Evolutionary conservation across 192 early-diverging fungal species (phyloP), one percentile per base, ranked within the genome.

Genomic region (Backusella luteola): DNA sequence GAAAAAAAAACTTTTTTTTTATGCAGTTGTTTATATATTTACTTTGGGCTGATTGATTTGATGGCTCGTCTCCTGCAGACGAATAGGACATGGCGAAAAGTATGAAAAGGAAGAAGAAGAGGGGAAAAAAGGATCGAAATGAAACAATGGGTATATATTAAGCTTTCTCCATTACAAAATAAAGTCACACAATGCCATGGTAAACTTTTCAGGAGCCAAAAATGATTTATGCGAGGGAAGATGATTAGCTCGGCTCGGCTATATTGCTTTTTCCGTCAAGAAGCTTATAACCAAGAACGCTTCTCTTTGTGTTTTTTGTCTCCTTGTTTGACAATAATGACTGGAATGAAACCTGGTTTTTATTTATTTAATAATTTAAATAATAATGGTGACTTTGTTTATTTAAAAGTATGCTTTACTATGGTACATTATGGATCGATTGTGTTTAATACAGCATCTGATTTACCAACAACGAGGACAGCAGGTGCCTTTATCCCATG

Each of bases 391-490:
- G 8, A 4, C 56, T 14, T 29, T 63, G 29, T 32, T 21, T 63
- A 63, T 32, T 21, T 59, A 29, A 15, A 49, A 49, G 15, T 49
- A 19, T 49, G 46, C 12, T 59, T 9, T 59, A 12, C 29, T 63
- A 63, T 63, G 23, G 21, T 29, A 9, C 56, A 63, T 29, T 26
- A 29, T 59, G 15, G 9, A 29, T 63, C 56, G 26, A 63, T 63
- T 39, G 68, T 44, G 29, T 71, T 71, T 19, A 71, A 29, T 32
- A 71, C 69, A 26, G 69, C 26, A 71, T 41, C 41, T 23, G 69
- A 71, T 42, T 71, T 38, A 32, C 96, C 96, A 23, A 93, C 90
- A 6, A 98, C 91, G 73, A 97, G 87, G 3, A 96, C 88, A 0
- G 94, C 90, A 8, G 95, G 96, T 12, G 90, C 85, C 6, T 89